Base-by-base conservation (phyloP, 208 protist genomes). In the Blastocrithidia nonstop region DNA sequence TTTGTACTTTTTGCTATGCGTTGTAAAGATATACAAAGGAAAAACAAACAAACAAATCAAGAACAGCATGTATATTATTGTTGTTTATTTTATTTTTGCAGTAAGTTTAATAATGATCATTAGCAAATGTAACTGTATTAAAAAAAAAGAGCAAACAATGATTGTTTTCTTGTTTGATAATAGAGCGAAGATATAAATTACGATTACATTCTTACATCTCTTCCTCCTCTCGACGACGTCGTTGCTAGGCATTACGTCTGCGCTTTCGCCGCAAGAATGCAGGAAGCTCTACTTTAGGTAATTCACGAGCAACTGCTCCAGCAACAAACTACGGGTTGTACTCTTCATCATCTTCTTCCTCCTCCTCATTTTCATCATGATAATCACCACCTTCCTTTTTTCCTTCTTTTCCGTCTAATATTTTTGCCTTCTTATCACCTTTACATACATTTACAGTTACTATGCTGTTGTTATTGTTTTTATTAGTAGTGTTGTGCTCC, bases 141-240 rank as follows among this genome's bases (percentile, higher is more conserved):
- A n/a, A n/a, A n/a, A n/a, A n/a, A n/a, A n/a, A n/a, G n/a, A n/a
- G n/a, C n/a, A n/a, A n/a, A n/a, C n/a, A n/a, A n/a, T n/a, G n/a
- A n/a, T n/a, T n/a, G n/a, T n/a, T n/a, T n/a, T n/a, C n/a, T n/a
- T n/a, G n/a, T n/a, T n/a, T n/a, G n/a, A n/a, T n/a, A n/a, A n/a
- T n/a, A n/a, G n/a, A n/a, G n/a, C n/a, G n/a, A n/a, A n/a, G n/a
- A n/a, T n/a, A n/a, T n/a, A n/a, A n/a, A n/a, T n/a, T n/a, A n/a
- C n/a, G n/a, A n/a, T n/a, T n/a, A n/a, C n/a, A n/a, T n/a, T n/a
- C n/a, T n/a, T 47, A 17, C 37, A 50, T 42, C 42, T 51, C 40
- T 39, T 81, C 70, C 17, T 89, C 79, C 5, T 80, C 74, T 7
- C 72, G 65, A 31, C 57, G 61, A 11, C 77, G 39, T n/a, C 66